phyloP scores from a whole-genome alignment of 2,329 filamentous ascomycete genomes.

The Bipolaris sorokiniana region DNA sequence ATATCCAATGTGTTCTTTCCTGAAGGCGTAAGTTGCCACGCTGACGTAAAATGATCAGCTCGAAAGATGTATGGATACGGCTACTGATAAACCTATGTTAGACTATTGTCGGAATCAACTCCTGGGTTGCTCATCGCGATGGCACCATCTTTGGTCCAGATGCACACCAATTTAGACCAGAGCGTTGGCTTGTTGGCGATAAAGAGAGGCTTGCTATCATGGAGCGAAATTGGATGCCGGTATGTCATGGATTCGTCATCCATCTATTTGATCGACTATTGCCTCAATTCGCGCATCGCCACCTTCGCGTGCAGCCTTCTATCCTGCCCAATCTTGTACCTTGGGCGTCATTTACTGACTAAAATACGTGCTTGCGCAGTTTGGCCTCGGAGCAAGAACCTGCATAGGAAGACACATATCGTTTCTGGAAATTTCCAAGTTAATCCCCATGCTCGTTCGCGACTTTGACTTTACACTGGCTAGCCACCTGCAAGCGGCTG shows the following conservation, averaged over 20 bases:
- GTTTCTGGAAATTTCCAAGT: conserved; percentile 16
- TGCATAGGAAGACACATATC: conserved; percentile 29
- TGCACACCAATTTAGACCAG: conserved; percentile 25
- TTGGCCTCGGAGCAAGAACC: conserved; percentile 26
- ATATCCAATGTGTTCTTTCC: conserved; percentile 26
- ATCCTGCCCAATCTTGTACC: background rate
- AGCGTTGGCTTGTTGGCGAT: conserved; percentile 27
- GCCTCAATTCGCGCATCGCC: background rate
- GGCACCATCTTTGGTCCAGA: conserved; percentile 24
- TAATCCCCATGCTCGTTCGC: conserved; percentile 17
- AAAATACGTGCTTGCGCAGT: conserved; percentile 7
- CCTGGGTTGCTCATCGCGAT: conserved; percentile 29
- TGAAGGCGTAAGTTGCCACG: conserved; percentile 15
- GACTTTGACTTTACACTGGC: conserved; percentile 22
- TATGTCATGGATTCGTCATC: conserved; percentile 11
- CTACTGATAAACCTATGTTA: background rate
- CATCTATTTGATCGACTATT: background rate
- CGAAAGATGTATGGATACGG: background rate
- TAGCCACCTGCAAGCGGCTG: conserved; percentile 9
- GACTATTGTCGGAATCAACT: conserved; percentile 31
- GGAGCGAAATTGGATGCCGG: conserved; percentile 29
- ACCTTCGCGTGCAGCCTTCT: background rate
- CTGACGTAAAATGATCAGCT: background rate
- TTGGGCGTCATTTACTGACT: background rate
- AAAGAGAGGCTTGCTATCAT: conserved; percentile 22